Percentiles rank a stretch among this genome's conserved stretches.
phyloP scores from a whole-genome alignment of 2,329 filamentous ascomycete species.

The Xylaria polymorpha region DNA sequence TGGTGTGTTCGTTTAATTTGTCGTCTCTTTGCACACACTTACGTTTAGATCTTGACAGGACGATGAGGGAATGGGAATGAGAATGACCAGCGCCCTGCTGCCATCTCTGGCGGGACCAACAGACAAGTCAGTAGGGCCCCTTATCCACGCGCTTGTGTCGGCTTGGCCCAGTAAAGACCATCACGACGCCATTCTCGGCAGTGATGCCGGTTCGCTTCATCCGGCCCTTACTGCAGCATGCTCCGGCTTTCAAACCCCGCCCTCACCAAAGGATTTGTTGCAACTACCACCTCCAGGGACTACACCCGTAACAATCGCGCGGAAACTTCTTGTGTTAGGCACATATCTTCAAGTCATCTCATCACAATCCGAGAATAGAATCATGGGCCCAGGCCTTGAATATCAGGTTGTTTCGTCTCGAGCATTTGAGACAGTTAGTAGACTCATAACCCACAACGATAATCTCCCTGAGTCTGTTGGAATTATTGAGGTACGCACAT shows the following conservation, averaged over 20 bases:
- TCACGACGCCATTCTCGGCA: conserved; percentile 33
- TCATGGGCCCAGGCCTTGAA: neutral
- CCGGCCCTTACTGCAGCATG: conserved; percentile 31
- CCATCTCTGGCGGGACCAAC: conserved; percentile 17
- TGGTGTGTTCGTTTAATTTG: conserved; percentile 1
- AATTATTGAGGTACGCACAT: conserved; percentile 54
- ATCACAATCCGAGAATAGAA: conserved; percentile 9
- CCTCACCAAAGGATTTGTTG: conserved; percentile 29
- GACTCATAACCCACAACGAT: conserved; percentile 59
- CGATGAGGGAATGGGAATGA: neutral
- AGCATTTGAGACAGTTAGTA: conserved; percentile 47
- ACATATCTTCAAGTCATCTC: conserved; percentile 35
- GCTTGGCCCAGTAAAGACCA: conserved; percentile 31
- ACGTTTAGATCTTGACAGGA: conserved; percentile 1
- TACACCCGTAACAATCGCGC: conserved; percentile 28
- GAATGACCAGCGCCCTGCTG: conserved; percentile 4
- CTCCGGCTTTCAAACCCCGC: conserved; percentile 29
- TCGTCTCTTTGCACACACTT: neutral
- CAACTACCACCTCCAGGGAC: conserved; percentile 28
- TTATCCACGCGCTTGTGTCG: conserved; percentile 30
- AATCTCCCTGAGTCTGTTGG: conserved; percentile 59
- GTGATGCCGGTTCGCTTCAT: conserved; percentile 27
- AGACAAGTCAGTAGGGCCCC: conserved; percentile 9
- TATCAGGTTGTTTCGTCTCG: conserved; percentile 25
- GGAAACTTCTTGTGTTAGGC: conserved; percentile 29